phyloP scores from a whole-genome alignment of 2,329 filamentous ascomycete species.

The Paraphoma sp. region DNA sequence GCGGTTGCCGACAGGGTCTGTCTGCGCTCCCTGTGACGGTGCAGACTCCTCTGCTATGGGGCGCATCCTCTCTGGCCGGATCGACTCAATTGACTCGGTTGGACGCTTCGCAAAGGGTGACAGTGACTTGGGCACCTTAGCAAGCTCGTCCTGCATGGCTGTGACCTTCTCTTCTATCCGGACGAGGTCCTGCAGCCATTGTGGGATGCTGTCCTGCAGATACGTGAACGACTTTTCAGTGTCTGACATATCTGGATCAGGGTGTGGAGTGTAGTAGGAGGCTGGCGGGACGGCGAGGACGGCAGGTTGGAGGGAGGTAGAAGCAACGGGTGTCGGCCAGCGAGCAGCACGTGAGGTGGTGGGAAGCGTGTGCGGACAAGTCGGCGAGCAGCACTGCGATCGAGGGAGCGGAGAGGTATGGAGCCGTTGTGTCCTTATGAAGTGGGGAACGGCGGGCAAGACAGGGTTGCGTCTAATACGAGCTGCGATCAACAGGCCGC shows the following conservation, averaged over 20 bases:
- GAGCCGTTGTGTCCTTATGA: constrained; percentile 23
- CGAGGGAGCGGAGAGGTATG: neutral
- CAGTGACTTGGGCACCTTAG: constrained; percentile 32
- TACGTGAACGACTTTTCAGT: constrained; percentile 46
- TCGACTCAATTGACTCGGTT: constrained; percentile 47
- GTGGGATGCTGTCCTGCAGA: constrained; percentile 46
- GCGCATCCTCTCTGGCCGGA: constrained; percentile 34
- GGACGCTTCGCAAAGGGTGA: constrained; percentile 38
- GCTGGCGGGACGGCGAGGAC: constrained; percentile 2
- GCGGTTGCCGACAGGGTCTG: constrained; percentile 26
- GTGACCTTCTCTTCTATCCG: constrained; percentile 41
- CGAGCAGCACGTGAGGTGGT: constrained; percentile 18
- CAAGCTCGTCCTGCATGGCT: constrained; percentile 42
- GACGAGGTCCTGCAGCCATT: constrained; percentile 45
- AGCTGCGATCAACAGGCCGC: constrained; percentile 38
- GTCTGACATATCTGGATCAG: constrained; percentile 43
- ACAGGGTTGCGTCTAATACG: constrained; percentile 31
- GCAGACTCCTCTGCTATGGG: constrained; percentile 26
- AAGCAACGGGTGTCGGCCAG: constrained; percentile 15
- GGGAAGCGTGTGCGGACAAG: constrained; percentile 2
- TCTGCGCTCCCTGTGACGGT: constrained; percentile 18
- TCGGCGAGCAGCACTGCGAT: neutral
- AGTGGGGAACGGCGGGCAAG: constrained; percentile 28
- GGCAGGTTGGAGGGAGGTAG: constrained; percentile 1
- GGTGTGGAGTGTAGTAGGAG: neutral